Percentiles rank a stretch among this genome's conserved stretches.
These are phyloP conservation scores for Gryganskiella cystojenkinii DNA, from an alignment of 192 early-diverging fungal genomes.

Conservation along the genomic window DNA sequence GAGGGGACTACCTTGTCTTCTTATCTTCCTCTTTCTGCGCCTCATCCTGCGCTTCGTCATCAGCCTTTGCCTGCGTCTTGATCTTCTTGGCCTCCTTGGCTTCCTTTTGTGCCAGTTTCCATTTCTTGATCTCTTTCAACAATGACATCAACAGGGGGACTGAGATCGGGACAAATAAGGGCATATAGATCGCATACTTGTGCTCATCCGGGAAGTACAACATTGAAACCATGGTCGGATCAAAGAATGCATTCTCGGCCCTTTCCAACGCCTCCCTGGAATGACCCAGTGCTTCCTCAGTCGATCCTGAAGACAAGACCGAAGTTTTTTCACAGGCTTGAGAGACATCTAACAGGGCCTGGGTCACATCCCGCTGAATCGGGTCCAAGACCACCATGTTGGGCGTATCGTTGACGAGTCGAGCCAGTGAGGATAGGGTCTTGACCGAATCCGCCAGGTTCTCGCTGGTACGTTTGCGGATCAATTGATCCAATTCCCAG, in stretches of 20 bases:
- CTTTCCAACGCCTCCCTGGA: conserved; percentile 72
- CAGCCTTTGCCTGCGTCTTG: neutral
- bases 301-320: conserved; percentile 20
- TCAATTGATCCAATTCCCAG: conserved; percentile 85
- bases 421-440: conserved; percentile 84
- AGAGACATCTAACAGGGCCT: conserved; percentile 19
- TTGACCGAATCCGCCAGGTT: conserved; percentile 78
- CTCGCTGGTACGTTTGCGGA: conserved; percentile 74
- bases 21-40: too few species aligned
- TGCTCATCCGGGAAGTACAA: conserved; percentile 99
- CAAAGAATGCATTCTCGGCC: conserved; percentile 95
- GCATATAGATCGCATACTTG: conserved; percentile 97
- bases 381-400: conserved; percentile 95
- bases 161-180: conserved; percentile 90
- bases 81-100: conserved; percentile 1
- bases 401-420: conserved; percentile 79
- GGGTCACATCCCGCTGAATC: conserved; percentile 77
- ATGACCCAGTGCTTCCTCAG: conserved; percentile 62
- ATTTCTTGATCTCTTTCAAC: conserved; percentile 57
- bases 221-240: conserved; percentile 97
- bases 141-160: conserved; percentile 75
- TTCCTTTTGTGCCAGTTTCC: conserved; percentile 43
- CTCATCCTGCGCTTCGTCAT: too few species aligned
- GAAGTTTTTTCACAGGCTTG: conserved; percentile 47
- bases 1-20: neutral